Conservation (phyloP, 2,329 filamentous ascomycete species). For the Colletotrichum endophyticum region DNA sequence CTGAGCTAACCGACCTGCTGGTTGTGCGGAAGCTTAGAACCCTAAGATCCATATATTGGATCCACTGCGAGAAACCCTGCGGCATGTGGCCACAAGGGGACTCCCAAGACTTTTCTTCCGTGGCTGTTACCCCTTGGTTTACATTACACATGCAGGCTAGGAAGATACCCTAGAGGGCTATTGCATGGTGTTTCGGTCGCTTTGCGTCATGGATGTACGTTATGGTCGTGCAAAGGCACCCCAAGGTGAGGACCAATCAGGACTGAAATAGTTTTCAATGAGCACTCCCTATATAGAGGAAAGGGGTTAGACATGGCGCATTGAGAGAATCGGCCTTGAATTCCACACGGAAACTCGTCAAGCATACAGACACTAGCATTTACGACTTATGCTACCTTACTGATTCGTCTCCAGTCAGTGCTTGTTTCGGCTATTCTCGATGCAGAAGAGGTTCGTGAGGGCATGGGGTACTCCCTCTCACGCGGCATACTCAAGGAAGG, state of each 20-base stretch:
- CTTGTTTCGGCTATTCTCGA: not conserved
- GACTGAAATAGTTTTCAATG: not conserved
- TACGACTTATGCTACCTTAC: not conserved
- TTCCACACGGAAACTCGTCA: not conserved
- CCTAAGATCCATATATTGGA: not conserved
- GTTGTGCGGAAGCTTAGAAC: fast-evolving
- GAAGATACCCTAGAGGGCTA: not conserved
- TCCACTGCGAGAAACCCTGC: not conserved
- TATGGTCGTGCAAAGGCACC: not conserved
- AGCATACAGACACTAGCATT: fast-evolving
- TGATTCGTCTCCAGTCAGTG: not conserved
- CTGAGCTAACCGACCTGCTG: conserved; percentile 20
- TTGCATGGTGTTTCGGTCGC: not conserved
- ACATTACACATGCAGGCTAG: not conserved
- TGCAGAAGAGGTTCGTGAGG: not conserved
- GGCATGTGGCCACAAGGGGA: not conserved
- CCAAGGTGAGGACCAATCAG: fast-evolving
- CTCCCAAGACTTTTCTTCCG: fast-evolving
- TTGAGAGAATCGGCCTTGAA: not conserved
- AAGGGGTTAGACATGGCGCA: fast-evolving
- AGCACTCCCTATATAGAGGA: not conserved
- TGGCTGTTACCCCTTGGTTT: not conserved
- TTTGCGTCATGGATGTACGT: not conserved
- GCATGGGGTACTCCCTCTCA: not conserved
- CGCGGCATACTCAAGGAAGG: not conserved